Base-by-base conservation (phyloP, 2,329 filamentous ascomycete genomes). In the Aspergillus ochraceus region DNA sequence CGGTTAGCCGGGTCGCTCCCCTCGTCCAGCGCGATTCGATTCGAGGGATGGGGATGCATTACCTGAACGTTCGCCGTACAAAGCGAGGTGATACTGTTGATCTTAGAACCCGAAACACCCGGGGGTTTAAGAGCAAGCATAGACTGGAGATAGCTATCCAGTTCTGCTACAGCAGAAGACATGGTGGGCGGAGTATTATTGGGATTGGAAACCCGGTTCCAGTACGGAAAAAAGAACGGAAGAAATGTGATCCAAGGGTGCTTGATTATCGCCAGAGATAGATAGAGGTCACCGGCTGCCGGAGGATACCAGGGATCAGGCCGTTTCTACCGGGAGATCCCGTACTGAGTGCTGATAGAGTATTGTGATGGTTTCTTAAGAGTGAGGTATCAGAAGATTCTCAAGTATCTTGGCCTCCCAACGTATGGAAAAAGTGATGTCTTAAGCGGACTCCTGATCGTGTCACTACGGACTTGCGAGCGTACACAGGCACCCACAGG, bases 61-160 rank as follows among this genome's bases (percentile, higher is more conserved):
- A 96, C 92, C 89, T 96, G 89, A 70, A 96, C 88, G 76, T 96
- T 96, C 72, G 87, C 87, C 63, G 92, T 90, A 80, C 94, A 97
- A 49, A 98, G 87, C 30, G 87, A 83, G 20, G 94, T 98, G 78
- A 99, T 87, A 74, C 88, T 87, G 70, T 86, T 86, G 77, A 99
- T 97, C 79, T 95, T 94, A 67, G 91, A 92, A 69, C 92, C 93
- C 64, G 93, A 96, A 60, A 97, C 92, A 74, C 95, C 95, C 55
- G 95, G 95, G 49, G 95, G 89, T 80, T 97, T 98, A 73, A 97
- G 83, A 67, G 85, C 84, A 72, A 94, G 89, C 88, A 99, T 93
- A 73, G 90, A 93, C 82, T 95, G 91, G 74, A 99, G 86, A 78
- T 90, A 89, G 72, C 88, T 84, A 80, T 96, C 94, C 80, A 99